phyloP scores from a whole-genome alignment of 768 basidiomycete species.

The Leccinellum rugosiceps region DNA sequence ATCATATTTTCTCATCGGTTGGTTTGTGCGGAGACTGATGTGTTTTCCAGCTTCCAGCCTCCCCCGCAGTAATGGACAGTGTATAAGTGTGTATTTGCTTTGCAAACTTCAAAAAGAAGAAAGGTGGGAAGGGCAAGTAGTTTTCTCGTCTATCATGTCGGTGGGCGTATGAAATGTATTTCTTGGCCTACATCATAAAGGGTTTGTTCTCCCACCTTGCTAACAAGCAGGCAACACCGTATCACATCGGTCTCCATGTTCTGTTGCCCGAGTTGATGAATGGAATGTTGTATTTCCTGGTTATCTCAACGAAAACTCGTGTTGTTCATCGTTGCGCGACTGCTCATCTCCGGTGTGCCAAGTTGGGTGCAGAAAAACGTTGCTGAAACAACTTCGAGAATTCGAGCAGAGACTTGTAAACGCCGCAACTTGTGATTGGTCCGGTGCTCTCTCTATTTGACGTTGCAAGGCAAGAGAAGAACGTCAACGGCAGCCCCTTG shows the following conservation, averaged over 20 bases:
- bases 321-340: conserved; percentile 10
- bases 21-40: conserved; percentile 4
- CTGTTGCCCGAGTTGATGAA: conserved; percentile 20
- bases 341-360: conserved; percentile 28
- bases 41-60: conserved; percentile 42
- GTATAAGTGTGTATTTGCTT: conserved; percentile 7
- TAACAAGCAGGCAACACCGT: conserved; percentile 24
- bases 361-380: conserved; percentile 16
- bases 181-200: conserved; percentile 16
- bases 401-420: conserved; percentile 20
- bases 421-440: conserved; percentile 28
- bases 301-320: conserved; percentile 15
- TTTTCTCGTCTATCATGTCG: conserved; percentile 20
- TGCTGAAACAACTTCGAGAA: conserved; percentile 33
- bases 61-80: conserved; percentile 38
- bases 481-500: conserved; percentile 22
- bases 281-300: conserved; percentile 18
- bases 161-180: conserved; percentile 27
- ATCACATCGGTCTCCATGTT: conserved; percentile 18
- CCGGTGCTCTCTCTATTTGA: conserved; percentile 25
- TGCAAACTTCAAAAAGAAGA: conserved; percentile 15
- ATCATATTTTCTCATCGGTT: conserved; percentile 21
- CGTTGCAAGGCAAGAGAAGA: conserved; percentile 26
- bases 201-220: conserved; percentile 28
- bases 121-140: conserved; percentile 26